A percentile compares a stretch with the other conserved stretches of the same genome.
phyloP scores from a whole-genome alignment of 768 basidiomycete genomes.

The Kwoniella dendrophila region DNA sequence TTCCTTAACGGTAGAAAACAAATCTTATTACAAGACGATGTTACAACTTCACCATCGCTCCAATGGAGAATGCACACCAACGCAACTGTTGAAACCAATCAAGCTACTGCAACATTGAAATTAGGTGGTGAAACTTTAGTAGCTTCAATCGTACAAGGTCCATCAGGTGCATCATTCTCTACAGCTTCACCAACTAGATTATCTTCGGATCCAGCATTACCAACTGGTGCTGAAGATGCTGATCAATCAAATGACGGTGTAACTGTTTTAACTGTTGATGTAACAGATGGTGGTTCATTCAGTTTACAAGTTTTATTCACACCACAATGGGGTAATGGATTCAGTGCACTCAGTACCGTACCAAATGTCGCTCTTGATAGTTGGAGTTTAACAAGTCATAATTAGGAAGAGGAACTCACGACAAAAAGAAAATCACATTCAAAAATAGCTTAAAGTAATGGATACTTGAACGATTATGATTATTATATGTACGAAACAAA shows the following conservation, averaged over 20 bases:
- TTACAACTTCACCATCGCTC: conserved; percentile 62
- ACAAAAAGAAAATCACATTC: too few species aligned
- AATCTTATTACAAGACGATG: conserved; percentile 91
- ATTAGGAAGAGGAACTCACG: neutral
- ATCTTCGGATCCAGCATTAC: conserved; percentile 66
- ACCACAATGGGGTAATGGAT: conserved; percentile 74
- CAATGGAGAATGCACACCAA: conserved; percentile 95
- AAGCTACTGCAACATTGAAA: conserved; percentile 71
- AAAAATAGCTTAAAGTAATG: too few species aligned
- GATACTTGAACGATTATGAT: too few species aligned
- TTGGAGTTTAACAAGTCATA: conserved; percentile 80
- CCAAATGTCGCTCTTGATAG: conserved; percentile 69
- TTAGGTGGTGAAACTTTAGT: conserved; percentile 70
- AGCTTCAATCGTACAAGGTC: conserved; percentile 70
- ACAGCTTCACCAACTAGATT: conserved; percentile 64
- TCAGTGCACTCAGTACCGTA: conserved; percentile 62
- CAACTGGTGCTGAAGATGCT: conserved; percentile 57
- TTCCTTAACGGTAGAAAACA: conserved; percentile 79
- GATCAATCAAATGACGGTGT: conserved; percentile 77
- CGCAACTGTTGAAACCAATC: conserved; percentile 65
- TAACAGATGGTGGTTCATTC: conserved; percentile 69
- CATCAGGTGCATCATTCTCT: conserved; percentile 67
- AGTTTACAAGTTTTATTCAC: conserved; percentile 83
- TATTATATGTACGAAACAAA: too few species aligned
- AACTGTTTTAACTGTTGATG: conserved; percentile 72